phyloP scores from a whole-genome alignment of 2,329 filamentous ascomycete species.

The Cercospora zeina region DNA sequence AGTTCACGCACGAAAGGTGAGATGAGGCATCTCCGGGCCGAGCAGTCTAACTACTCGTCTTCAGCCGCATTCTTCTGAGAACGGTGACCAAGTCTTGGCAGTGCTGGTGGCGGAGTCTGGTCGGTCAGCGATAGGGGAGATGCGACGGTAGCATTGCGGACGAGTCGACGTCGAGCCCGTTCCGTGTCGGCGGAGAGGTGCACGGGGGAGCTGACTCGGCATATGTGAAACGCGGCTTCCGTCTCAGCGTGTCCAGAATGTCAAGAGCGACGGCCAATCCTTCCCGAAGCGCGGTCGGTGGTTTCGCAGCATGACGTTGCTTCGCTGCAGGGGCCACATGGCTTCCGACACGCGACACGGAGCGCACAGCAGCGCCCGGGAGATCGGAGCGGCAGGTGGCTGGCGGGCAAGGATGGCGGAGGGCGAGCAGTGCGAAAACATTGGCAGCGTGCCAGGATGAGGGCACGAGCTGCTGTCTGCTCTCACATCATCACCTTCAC shows the following conservation, averaged over 20 bases:
- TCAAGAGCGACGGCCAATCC: background rate
- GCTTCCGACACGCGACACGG: background rate
- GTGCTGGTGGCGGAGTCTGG: background rate
- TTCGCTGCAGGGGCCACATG: background rate
- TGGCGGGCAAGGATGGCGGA: conserved; percentile 2
- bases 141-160: background rate
- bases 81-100: too few relatives aligned
- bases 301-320: background rate
- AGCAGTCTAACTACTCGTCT: too few relatives aligned
- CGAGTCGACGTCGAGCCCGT: background rate
- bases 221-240: conserved; percentile 8
- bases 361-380: background rate
- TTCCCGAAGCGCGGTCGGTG: background rate
- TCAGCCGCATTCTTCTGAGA: too few relatives aligned
- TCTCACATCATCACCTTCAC: background rate
- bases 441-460: background rate
- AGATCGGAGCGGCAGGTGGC: background rate
- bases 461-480: background rate
- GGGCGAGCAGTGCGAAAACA: background rate
- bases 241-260: background rate
- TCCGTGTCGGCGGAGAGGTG: background rate
- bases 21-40: too few relatives aligned
- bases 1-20: background rate
- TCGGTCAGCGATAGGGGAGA: background rate
- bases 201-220: background rate